Conservation (phyloP, 208 protist species). For the Wallacemonas sp. region DNA sequence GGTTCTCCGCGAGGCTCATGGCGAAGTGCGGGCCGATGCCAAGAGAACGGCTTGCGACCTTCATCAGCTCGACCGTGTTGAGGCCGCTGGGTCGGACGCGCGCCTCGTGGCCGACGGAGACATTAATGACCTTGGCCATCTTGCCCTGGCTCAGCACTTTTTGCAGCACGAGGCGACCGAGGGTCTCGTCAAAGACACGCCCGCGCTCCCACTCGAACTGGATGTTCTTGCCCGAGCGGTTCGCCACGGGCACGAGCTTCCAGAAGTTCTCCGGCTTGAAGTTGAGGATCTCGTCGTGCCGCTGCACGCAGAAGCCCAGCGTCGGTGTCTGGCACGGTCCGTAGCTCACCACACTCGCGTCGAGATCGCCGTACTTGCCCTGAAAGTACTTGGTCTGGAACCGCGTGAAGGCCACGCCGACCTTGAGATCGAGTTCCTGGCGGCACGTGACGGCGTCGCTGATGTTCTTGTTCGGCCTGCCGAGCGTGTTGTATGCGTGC, state of each 20-base stretch:
- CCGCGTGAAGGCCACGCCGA: conserved; percentile 95
- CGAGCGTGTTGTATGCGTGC: conserved; percentile 81
- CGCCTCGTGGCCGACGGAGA: conserved; percentile 59
- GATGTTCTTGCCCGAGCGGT: conserved; percentile 60
- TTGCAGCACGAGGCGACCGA: conserved; percentile 72
- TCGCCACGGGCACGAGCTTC: conserved; percentile 67
- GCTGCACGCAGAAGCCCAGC: conserved; percentile 92
- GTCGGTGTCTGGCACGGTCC: conserved; percentile 97
- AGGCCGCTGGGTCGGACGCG: conserved; percentile 81
- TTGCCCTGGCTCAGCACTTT: conserved; percentile 51
- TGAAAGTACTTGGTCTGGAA: conserved; percentile 93
- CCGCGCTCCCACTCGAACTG: conserved; percentile 90
- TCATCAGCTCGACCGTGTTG: conserved; percentile 96
- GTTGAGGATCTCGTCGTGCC: conserved; percentile 91
- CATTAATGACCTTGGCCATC: conserved; percentile 62
- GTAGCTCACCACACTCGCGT: conserved; percentile 92
- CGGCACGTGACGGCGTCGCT: conserved; percentile 94
- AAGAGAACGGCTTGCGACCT: conserved; percentile 80
- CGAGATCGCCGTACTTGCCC: conserved; percentile 89
- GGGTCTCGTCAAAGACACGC: conserved; percentile 89
- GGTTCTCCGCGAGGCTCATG: conserved; percentile 95
- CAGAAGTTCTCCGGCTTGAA: conserved; percentile 94
- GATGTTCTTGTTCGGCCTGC: conserved; percentile 90
- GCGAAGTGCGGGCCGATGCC: conserved; percentile 90
- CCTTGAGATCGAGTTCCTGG: conserved; percentile 96